These are phyloP conservation scores for Oryza glaberrima DNA, from an alignment of 176 grass and related monocot genomes.

Conservation along the genomic window DNA sequence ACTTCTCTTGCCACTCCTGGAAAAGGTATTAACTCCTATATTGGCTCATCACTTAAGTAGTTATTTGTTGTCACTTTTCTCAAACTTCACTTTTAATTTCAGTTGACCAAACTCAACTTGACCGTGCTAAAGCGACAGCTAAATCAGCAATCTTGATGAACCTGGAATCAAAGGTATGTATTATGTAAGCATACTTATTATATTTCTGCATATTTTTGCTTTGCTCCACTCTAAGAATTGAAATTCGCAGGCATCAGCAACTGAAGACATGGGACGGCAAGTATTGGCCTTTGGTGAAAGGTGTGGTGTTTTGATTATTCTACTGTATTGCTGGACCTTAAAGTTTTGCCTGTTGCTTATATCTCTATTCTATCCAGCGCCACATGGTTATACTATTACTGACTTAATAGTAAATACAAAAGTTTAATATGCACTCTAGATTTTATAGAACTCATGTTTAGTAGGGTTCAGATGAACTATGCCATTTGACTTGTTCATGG, in stretches of 20 bases:
- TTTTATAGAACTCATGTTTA: conserved; percentile 6
- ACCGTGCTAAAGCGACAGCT: conserved; percentile 82
- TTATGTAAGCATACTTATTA: conserved; percentile 42
- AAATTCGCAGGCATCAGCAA: conserved; percentile 55
- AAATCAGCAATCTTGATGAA: conserved; percentile 78
- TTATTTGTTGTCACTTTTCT: conserved; percentile 35
- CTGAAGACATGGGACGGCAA: conserved; percentile 82
- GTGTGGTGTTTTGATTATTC: conserved; percentile 46
- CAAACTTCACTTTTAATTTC: conserved; percentile 38
- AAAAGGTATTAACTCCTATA: conserved; percentile 61
- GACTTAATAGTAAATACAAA: not conserved
- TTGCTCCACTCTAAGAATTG: conserved; percentile 34
- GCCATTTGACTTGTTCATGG: not conserved
- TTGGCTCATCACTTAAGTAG: conserved; percentile 24
- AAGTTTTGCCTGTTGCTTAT: conserved; percentile 13
- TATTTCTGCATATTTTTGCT: conserved; percentile 32
- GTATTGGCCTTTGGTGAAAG: conserved; percentile 92
- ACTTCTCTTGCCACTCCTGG: conserved; percentile 81
- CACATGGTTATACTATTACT: not conserved
- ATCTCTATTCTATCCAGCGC: conserved; percentile 19
- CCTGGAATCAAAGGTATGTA: conserved; percentile 76
- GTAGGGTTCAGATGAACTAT: conserved; percentile 13
- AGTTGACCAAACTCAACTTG: conserved; percentile 85
- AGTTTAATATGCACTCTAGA: not conserved
- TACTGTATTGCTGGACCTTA: conserved; percentile 5